Evolutionary conservation across 2,329 filamentous ascomycete genomes (phyloP), one percentile per base, ranked within the genome.

Genomic region (Epichloe sylvatica): DNA sequence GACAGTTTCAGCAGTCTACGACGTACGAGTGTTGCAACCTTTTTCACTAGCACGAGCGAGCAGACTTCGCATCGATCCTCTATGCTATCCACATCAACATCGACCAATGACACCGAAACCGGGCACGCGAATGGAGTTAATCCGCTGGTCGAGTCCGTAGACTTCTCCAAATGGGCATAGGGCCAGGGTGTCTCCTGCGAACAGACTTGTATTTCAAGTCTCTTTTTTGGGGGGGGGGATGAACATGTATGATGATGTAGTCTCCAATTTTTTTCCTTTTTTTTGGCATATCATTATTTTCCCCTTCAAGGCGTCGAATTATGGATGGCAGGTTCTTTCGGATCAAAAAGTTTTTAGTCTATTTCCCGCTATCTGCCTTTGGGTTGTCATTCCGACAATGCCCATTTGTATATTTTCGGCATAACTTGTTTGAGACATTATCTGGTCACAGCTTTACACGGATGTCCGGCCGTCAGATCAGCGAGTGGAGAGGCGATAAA

Each of bases 21-120:
- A 46, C 70, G 80, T 51, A 74, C 78, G n/a, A 82, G 78, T 35
- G 78, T 83, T 2, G 79, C 78, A 5, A 83, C 79, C 2, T 83
- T 83, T 59, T 77, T 82, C 55, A 76, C 76, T 2, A 75, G 66
- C 52, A 71, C 72, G 5, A 78, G 72, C 59, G 77, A 81, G 54
- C 70, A 73, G 55, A 69, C 64, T 9, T 80, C 76, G 47, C 77
- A 81, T 51, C 70, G 78, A 40, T 78, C 76, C 5, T 80, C 75
- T n/a, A 69, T 75, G 54, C 62, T 80, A 5, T 70, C 67, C n/a
- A 74, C 72, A 33, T 73, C 71, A 9, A 70, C 71, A 2, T 73
- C 73, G 11, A 74, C 74, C 5, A 74, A 75, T 49, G 76, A 77
- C 50, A 75, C 76, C 1, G 78, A 81, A 59, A 62, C 71, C 25